A percentile compares a stretch with the other conserved stretches of the same genome.
phyloP scores from a whole-genome alignment of 2,329 filamentous ascomycete genomes.

The Nemania serpens region DNA sequence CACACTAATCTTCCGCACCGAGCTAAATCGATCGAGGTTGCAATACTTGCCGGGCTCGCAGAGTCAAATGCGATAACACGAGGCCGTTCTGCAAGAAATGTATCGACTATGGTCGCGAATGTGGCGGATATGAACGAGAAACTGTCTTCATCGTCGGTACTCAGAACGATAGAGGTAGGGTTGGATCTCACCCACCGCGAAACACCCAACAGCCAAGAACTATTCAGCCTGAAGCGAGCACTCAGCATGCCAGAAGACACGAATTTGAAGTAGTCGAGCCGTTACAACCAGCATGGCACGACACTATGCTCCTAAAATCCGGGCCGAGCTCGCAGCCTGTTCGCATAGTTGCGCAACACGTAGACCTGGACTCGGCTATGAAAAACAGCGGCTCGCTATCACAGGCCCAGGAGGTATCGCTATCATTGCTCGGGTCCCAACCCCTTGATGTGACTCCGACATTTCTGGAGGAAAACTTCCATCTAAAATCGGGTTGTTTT shows the following conservation, averaged over 20 bases:
- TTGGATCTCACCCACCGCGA: conserved; percentile 60
- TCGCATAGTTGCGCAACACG: conserved; percentile 53
- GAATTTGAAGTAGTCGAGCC: conserved; percentile 47
- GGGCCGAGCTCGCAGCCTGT: conserved; percentile 45
- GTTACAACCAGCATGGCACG: conserved; percentile 56
- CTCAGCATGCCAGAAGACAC: conserved; percentile 26
- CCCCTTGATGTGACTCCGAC: conserved; percentile 46
- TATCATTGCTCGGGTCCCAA: conserved; percentile 48
- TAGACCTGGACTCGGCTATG: conserved; percentile 45
- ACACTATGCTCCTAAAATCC: conserved; percentile 49
- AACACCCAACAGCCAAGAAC: conserved; percentile 48
- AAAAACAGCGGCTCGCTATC: conserved; percentile 29
- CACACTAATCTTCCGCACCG: neutral
- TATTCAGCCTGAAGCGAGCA: conserved; percentile 37
- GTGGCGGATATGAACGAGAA: conserved; percentile 66
- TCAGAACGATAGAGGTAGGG: conserved; percentile 57
- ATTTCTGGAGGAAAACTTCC: conserved; percentile 45
- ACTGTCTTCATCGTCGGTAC: conserved; percentile 69
- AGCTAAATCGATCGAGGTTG: conserved; percentile 46
- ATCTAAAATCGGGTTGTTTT: conserved; percentile 51
- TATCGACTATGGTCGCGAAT: conserved; percentile 58
- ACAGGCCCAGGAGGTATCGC: conserved; percentile 36
- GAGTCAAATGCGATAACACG: conserved; percentile 60
- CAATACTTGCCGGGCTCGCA: conserved; percentile 60
- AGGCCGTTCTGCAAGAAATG: conserved; percentile 66